Conservation (phyloP, 192 early-diverging fungal genomes). For the Coemansia sp. region DNA sequence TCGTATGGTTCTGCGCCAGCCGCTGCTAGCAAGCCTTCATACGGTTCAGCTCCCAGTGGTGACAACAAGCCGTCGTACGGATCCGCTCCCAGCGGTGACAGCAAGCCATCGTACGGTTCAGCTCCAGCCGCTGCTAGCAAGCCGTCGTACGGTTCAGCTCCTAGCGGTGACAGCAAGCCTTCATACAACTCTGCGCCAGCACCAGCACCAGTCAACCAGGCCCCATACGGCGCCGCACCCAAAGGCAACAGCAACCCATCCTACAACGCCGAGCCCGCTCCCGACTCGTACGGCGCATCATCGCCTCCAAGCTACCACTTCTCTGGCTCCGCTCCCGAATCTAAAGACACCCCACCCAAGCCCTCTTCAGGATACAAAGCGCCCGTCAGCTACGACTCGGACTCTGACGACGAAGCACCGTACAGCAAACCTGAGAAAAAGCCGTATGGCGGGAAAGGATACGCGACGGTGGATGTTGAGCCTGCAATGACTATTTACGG, state of each 20-base stretch:
- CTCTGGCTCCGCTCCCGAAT: neutral
- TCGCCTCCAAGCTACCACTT: neutral
- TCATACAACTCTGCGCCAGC: neutral
- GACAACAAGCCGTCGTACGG: neutral
- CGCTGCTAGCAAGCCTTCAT: neutral
- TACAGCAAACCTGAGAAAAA: neutral
- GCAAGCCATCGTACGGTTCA: neutral
- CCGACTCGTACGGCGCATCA: conserved; percentile 5
- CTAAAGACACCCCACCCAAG: neutral
- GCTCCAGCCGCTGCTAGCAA: neutral
- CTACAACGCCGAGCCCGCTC: conserved; percentile 12
- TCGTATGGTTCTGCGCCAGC: neutral
- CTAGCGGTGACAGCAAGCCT: neutral
- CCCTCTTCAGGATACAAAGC: conserved; percentile 8
- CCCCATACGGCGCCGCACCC: conserved; percentile 9
- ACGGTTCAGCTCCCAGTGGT: neutral
- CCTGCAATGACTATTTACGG: conserved; percentile 15
- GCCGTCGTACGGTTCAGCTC: neutral
- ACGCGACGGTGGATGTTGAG: neutral
- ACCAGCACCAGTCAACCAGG: conserved; percentile 8
- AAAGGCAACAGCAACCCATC: conserved; percentile 14
- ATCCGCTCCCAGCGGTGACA: neutral
- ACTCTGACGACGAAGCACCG: conserved; percentile 4
- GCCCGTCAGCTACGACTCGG: conserved; percentile 1
- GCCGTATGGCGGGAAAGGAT: neutral